These are phyloP conservation scores for Hypoxylon rubiginosum DNA, from an alignment of 2,329 filamentous ascomycete species.

Conservation along the genomic window DNA sequence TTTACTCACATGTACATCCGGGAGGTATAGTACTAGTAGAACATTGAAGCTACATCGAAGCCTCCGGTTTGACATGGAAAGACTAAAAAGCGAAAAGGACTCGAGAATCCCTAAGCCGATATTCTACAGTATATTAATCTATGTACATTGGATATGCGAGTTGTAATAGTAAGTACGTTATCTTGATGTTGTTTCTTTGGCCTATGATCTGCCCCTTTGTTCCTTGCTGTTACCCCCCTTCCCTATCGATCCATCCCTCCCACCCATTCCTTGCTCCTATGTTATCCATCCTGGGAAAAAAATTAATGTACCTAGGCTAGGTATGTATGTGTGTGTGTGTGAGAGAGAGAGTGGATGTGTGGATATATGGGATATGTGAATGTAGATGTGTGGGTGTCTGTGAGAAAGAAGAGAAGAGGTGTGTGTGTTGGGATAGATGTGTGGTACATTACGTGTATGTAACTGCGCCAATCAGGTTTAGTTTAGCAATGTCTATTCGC, in stretches of 20 bases:
- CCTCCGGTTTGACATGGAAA: neutral
- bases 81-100: neutral
- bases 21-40: neutral
- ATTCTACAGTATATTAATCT: neutral
- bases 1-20: neutral
- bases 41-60: neutral
- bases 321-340: slow-evolving; percentile 6
- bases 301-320: neutral
- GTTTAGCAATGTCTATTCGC: slow-evolving; percentile 29
- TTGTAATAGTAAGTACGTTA: neutral
- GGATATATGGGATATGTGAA: slow-evolving; percentile 19
- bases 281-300: slow-evolving; percentile 21
- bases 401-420: neutral
- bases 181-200: neutral
- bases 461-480: slow-evolving; percentile 37
- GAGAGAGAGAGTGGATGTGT: too few species aligned
- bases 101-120: too few species aligned
- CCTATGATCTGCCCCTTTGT: neutral
- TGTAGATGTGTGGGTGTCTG: neutral
- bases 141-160: neutral
- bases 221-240: neutral
- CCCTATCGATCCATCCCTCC: neutral
- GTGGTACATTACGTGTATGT: slow-evolving; percentile 8
- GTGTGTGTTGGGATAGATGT: neutral
- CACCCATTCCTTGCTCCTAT: slow-evolving; percentile 20